Conservation (phyloP, 805 yeast genomes). For the Zygosaccharomyces pseudorouxii region DNA sequence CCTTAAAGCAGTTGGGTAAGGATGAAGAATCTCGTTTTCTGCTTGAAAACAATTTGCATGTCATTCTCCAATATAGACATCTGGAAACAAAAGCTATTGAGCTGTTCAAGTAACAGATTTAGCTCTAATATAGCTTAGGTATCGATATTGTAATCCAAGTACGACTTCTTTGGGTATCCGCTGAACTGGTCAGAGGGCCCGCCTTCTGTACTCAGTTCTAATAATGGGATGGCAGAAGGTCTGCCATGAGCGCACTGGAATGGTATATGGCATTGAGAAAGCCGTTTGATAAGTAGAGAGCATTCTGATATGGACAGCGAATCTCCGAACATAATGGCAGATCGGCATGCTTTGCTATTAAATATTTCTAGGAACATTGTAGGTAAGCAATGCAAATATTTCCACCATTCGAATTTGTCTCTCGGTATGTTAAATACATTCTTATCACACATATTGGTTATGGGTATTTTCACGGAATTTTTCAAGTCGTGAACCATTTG, state of each 20-base stretch:
- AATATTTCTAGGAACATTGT: conserved; percentile 45
- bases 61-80: conserved; percentile 10
- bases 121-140: not conserved
- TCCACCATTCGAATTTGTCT: conserved; percentile 37
- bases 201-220: conserved; percentile 17
- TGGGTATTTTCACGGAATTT: conserved; percentile 23
- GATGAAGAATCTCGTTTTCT: conserved; percentile 34
- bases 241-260: conserved; percentile 86
- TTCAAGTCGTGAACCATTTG: conserved; percentile 45
- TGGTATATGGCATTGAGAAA: conserved; percentile 53
- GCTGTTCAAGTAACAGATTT: conserved; percentile 1
- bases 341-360: conserved; percentile 61
- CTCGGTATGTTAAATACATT: not conserved
- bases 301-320: conserved; percentile 43
- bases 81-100: conserved; percentile 6
- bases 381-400: conserved; percentile 44
- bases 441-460: conserved; percentile 1
- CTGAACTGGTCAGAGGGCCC: not conserved
- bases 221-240: conserved; percentile 61
- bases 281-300: conserved; percentile 37
- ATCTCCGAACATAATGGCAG: conserved; percentile 71
- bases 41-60: conserved; percentile 7
- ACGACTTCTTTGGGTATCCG: not conserved
- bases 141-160: conserved; percentile 7
- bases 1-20: conserved; percentile 41